Evolutionary conservation across 768 basidiomycete species (phyloP), one percentile per base, ranked within the genome.

Genomic region (Kwoniella sp.): DNA sequence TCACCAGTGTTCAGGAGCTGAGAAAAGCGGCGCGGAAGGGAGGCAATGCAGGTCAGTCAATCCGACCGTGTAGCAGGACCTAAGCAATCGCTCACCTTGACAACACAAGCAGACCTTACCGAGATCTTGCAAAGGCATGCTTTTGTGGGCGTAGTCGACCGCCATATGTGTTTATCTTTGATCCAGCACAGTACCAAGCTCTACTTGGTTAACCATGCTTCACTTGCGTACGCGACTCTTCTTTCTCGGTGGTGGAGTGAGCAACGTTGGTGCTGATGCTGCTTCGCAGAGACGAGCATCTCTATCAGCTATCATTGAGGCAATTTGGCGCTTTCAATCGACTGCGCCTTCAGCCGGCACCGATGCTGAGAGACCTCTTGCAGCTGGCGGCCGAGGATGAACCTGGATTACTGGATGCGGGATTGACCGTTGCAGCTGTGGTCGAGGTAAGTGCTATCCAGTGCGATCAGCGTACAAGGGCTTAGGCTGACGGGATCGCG

Each of bases 81-180:
- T 5, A 14, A n/a, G 6, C 11, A 23, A 39, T 14, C 7, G 44
- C 26, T 46, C 7, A 31, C 19, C 11, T 15, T 23, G 2, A 46
- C 9, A 7, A 22, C 19, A 3, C 37, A 5, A 5, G 10, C 62
- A 96, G 93, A 83, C 41, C 76, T 98, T 32, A 81, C 82, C 0
- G 88, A 89, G 65, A 87, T 98, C 39, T 67, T 98, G 27, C 80
- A 84, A 59, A 85, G 88, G 42, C 89, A 95, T 65, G 86, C 83
- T 0, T 95, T 95, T 63, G 90, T 98, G 27, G 92, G 93, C 2
- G 83, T 96, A 31, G 88, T 90, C 7, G 90, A 93, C 67, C 74
- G 83, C 8, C 69, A 80, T 20, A 80, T 82, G 25, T 86, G 83
- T 60, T 77, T 90, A 2, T 87, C 90, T 3, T 75, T 96, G 27